These are phyloP conservation scores for Cyclotella choctawhatcheeana DNA, from an alignment of 108 stramenopile species.

Conservation along the genomic window DNA sequence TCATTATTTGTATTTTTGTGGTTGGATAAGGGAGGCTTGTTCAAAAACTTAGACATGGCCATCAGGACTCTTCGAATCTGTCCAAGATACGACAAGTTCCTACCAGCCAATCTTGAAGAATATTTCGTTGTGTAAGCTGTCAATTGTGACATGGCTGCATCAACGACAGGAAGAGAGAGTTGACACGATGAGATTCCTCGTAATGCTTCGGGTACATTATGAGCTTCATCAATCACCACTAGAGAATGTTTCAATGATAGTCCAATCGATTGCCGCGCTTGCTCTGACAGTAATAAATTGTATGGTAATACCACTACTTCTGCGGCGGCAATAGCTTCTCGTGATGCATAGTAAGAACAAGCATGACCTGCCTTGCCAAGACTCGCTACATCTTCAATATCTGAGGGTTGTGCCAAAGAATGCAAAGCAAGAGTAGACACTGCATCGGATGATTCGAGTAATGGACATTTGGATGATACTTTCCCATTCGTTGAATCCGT, in stretches of 20 bases:
- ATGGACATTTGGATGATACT: conserved; percentile 71
- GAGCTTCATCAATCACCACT: conserved; percentile 97
- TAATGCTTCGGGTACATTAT: conserved; percentile 94
- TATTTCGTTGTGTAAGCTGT: conserved; percentile 60
- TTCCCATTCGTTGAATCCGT: conserved; percentile 1
- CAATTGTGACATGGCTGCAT: conserved; percentile 66
- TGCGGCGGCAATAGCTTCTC: conserved; percentile 77
- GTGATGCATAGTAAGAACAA: conserved; percentile 96
- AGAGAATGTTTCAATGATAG: conserved; percentile 76
- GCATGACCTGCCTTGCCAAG: conserved; percentile 74
- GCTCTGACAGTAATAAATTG: conserved; percentile 71
- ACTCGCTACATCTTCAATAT: conserved; percentile 89
- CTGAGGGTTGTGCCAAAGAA: conserved; percentile 74
- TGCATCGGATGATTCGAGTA: conserved; percentile 55
- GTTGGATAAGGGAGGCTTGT: conserved; percentile 23
- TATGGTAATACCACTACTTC: conserved; percentile 96
- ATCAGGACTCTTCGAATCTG: conserved; percentile 77
- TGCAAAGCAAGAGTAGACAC: conserved; percentile 86
- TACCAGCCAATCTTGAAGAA: conserved; percentile 61
- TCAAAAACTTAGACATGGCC: conserved; percentile 63
- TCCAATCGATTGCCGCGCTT: conserved; percentile 78
- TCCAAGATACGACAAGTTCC: conserved; percentile 82
- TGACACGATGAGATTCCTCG: conserved; percentile 55
- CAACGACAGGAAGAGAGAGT: conserved; percentile 53
- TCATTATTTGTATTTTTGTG: conserved; percentile 3